Base-by-base conservation (phyloP, 2,329 filamentous ascomycete genomes). In the Anisogramma anomala region DNA sequence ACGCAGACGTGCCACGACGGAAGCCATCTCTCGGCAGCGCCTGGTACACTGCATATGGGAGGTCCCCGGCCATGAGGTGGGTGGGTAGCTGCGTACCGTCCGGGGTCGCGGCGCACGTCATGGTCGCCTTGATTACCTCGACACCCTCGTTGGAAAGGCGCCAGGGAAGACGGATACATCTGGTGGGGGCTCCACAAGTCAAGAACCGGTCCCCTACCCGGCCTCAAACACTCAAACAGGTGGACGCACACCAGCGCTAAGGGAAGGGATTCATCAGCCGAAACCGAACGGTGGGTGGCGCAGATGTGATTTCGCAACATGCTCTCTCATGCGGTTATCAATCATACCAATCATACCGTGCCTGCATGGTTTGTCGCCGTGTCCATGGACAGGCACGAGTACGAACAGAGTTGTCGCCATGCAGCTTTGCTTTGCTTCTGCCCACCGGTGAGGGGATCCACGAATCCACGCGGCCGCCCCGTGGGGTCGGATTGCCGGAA, bases 221-320 rank as follows among this genome's bases (percentile, higher is more conserved):
- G n/a, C n/a, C n/a, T n/a, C n/a, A n/a, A n/a, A n/a, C n/a, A n/a
- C n/a, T 28, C 31, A 40, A 22, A 40, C 31, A 5, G 14, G 30
- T 32, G 8, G 31, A 35, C 31, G 32, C 38, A 41, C 31, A 26
- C 27, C 22, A 35, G 38, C 38, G 32, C 31, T 35, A 35, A 35
- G 13, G 34, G 32, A 41, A 11, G 14, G 23, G 31, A 18, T 28
- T 28, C 14, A 27, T 22, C 10, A 18, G 20, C 36, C 20, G 17
- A 22, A 33, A 18, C 11, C 8, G 9, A 27, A n/a, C n/a, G n/a
- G n/a, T n/a, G n/a, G n/a, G 25, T 27, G 25, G 25, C 25, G 9
- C 27, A 8, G 14, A 3, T n/a, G n/a, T n/a, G 4, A 30, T 14
- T 30, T n/a, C 14, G n/a, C n/a, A 30, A 30, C 25, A 13, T 27